These are phyloP conservation scores for Ascocoryne sarcoides DNA, from an alignment of 2,329 filamentous ascomycete genomes.

Conservation along the genomic window DNA sequence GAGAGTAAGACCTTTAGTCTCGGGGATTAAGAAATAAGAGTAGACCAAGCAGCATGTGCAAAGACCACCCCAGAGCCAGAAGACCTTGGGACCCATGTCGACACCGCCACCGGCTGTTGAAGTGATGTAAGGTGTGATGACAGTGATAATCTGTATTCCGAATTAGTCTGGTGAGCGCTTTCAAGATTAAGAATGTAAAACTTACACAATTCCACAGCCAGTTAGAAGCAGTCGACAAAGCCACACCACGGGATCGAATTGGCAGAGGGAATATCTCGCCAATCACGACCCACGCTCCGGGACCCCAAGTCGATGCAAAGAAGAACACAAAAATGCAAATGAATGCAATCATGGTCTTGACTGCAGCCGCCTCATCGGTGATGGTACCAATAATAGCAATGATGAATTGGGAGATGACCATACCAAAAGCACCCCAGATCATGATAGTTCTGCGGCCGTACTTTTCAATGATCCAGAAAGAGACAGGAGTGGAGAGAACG, in stretches of 20 bases:
- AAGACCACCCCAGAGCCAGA: slow-evolving; percentile 56
- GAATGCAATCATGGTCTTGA: slow-evolving; percentile 37
- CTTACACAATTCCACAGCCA: slow-evolving; percentile 66
- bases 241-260: slow-evolving; percentile 74
- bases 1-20: slow-evolving; percentile 64
- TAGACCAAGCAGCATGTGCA: slow-evolving; percentile 46
- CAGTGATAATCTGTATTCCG: slow-evolving; percentile 9
- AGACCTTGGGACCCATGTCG: slow-evolving; percentile 29
- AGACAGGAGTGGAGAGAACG: slow-evolving; percentile 70
- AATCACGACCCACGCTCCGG: slow-evolving; percentile 69
- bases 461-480: slow-evolving; percentile 77
- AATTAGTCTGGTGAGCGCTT: neutral
- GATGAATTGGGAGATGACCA: slow-evolving; percentile 81
- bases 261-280: slow-evolving; percentile 82
- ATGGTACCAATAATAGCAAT: slow-evolving; percentile 52
- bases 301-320: slow-evolving; percentile 74
- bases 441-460: slow-evolving; percentile 74
- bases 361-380: slow-evolving; percentile 57
- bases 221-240: slow-evolving; percentile 76
- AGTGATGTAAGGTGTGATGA: slow-evolving; percentile 16
- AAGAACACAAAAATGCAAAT: slow-evolving; percentile 79
- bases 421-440: slow-evolving; percentile 68
- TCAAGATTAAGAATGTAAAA: neutral
- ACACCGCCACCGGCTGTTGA: slow-evolving; percentile 9
- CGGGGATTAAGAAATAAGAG: slow-evolving; percentile 50